phyloP scores from a whole-genome alignment of 176 grass and related monocot genomes.

The Triticum timopheevii region DNA sequence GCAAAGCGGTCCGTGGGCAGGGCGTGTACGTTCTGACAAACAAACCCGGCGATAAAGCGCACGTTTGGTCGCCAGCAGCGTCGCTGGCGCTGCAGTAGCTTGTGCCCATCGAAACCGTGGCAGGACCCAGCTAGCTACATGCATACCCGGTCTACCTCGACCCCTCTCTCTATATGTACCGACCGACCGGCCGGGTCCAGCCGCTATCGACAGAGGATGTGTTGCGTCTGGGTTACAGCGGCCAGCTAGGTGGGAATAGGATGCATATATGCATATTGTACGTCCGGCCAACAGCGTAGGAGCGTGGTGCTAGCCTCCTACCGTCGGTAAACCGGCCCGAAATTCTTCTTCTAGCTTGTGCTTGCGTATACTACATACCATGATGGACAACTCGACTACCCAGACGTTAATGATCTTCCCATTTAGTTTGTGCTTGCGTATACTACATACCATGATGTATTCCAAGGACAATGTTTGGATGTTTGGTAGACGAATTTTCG shows the following conservation, averaged over 20 bases:
- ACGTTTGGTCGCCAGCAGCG: conserved; percentile 46
- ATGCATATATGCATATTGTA: neutral
- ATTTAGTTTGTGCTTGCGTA: too few species aligned
- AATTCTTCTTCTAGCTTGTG: neutral
- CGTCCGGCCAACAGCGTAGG: neutral
- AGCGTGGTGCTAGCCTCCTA: neutral
- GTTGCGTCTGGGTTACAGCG: conserved; percentile 31
- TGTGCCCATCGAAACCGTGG: neutral
- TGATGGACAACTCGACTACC: too few species aligned
- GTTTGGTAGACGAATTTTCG: too few species aligned
- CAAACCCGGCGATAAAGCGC: conserved; percentile 23
- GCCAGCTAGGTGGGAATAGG: neutral
- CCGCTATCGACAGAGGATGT: neutral
- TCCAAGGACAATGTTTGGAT: too few species aligned
- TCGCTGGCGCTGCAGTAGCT: neutral
- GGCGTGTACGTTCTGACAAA: neutral
- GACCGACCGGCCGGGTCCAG: neutral
- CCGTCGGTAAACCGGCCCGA: conserved; percentile 12
- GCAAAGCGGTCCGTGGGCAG: neutral
- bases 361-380: too few species aligned
- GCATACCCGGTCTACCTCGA: neutral
- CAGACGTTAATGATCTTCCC: too few species aligned
- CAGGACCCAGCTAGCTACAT: neutral
- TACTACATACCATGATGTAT: too few species aligned
- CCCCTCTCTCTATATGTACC: too few species aligned